A percentile compares a stretch with the other conserved stretches of the same genome.
Evolutionary conservation across 495 filamentous ascomycete genomes (phyloP).

Genomic region (Xylaria curta): DNA sequence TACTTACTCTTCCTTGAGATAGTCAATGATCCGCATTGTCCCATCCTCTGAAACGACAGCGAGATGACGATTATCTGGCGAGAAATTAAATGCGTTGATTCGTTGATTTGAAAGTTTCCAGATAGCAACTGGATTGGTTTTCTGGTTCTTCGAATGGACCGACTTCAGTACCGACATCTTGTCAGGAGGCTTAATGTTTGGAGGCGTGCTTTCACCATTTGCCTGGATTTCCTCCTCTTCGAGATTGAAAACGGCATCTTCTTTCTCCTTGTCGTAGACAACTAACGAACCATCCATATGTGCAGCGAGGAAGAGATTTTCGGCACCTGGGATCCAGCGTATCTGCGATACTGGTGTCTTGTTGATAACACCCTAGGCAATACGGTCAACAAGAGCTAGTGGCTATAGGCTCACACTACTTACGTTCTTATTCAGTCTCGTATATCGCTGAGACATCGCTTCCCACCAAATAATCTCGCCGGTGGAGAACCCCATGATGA

Average conservation of each 20-base stretch:
- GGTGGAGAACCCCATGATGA: slow-evolving; percentile 94
- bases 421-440: slow-evolving; percentile 93
- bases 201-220: slow-evolving; percentile 50
- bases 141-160: slow-evolving; percentile 90
- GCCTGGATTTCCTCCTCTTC: slow-evolving; percentile 51
- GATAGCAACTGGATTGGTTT: slow-evolving; percentile 85
- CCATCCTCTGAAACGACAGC: slow-evolving; percentile 94
- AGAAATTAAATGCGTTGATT: slow-evolving; percentile 89
- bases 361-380: slow-evolving; percentile 77
- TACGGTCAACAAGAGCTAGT: slow-evolving; percentile 20
- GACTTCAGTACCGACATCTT: slow-evolving; percentile 77
- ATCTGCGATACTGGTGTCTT: slow-evolving; percentile 83
- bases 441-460: slow-evolving; percentile 94
- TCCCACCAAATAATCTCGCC: slow-evolving; percentile 99
- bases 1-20: slow-evolving; percentile 83
- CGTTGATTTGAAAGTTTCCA: slow-evolving; percentile 91
- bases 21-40: slow-evolving; percentile 86
- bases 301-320: slow-evolving; percentile 89
- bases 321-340: slow-evolving; percentile 91
- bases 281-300: slow-evolving; percentile 94
- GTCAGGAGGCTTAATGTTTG: slow-evolving; percentile 46
- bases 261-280: slow-evolving; percentile 98
- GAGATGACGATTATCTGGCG: slow-evolving; percentile 83
- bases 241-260: slow-evolving; percentile 71
- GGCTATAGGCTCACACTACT: slow-evolving; percentile 27